A percentile compares a stretch with the other conserved stretches of the same genome.
Conservation (phyloP, 352 stramenopile genomes). For the Pythium myriotylum region DNA sequence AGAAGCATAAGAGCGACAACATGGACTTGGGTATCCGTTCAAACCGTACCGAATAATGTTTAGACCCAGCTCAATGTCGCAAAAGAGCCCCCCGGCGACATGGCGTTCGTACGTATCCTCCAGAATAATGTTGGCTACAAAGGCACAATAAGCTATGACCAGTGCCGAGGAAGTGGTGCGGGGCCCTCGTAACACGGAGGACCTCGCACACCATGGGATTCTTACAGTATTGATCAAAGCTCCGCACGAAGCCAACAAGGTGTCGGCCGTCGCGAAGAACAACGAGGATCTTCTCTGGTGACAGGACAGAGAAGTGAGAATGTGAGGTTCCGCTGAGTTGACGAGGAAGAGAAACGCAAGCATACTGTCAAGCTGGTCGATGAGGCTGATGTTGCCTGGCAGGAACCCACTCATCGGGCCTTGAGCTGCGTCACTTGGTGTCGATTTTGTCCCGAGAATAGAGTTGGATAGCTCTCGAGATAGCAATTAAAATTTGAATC, state of each 20-base stretch:
- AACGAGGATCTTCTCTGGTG: constrained; percentile 82
- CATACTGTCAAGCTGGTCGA: constrained; percentile 86
- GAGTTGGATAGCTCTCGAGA: background rate
- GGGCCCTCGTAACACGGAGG: no score
- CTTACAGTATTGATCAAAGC: constrained; percentile 89
- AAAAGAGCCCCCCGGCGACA: constrained; percentile 88
- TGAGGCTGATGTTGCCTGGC: constrained; percentile 80
- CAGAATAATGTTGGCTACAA: constrained; percentile 95
- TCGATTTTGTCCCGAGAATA: background rate
- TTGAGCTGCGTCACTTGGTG: constrained; percentile 6
- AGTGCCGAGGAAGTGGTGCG: background rate
- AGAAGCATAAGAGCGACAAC: no score
- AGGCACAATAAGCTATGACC: background rate
- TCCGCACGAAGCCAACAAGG: constrained; percentile 91
- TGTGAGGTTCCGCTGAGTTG: no score
- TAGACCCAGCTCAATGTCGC: constrained; percentile 95
- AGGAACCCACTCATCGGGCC: constrained; percentile 70
- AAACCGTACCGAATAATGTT: constrained; percentile 91
- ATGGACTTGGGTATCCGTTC: background rate
- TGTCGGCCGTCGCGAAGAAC: constrained; percentile 96
- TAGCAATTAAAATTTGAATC: constrained; percentile 22
- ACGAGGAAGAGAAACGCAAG: background rate
- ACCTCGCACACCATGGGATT: no score
- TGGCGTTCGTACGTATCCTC: constrained; percentile 94
- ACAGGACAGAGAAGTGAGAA: no score